A percentile compares a stretch with the other conserved stretches of the same genome.
Conservation (phyloP, 2,329 filamentous ascomycete genomes). For the Coleophoma crateriformis region DNA sequence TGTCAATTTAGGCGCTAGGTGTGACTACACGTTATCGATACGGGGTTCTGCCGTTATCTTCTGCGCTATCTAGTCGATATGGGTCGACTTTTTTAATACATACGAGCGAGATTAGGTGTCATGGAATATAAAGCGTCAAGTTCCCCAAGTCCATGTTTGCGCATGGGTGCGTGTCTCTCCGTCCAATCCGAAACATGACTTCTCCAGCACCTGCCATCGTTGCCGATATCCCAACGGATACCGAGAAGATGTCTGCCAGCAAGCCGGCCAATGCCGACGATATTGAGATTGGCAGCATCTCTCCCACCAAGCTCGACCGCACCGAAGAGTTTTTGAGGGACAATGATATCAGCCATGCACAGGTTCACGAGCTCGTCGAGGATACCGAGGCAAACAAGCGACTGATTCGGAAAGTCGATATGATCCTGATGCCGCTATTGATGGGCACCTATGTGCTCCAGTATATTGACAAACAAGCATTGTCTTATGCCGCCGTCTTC, state of each 20-base stretch:
- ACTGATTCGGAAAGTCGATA: conserved; percentile 41
- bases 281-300: neutral
- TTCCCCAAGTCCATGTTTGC: no score
- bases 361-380: conserved; percentile 37
- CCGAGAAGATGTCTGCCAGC: neutral
- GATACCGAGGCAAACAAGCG: conserved; percentile 29
- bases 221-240: no score
- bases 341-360: conserved; percentile 36
- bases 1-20: no score
- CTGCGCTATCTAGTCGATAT: neutral
- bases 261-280: neutral
- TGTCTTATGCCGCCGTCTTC: conserved; percentile 36
- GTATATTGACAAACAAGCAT: conserved; percentile 45
- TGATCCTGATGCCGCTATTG: conserved; percentile 44
- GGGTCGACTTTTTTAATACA: neutral
- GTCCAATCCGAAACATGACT: neutral
- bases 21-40: neutral
- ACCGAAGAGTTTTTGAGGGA: conserved; percentile 42
- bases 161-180: no score
- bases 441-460: conserved; percentile 44
- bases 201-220: neutral
- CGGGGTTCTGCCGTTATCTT: neutral
- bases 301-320: conserved; percentile 35
- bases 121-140: no score
- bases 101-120: no score